A percentile compares a stretch with the other conserved stretches of the same genome.
Conservation (phyloP, 805 yeast genomes). For the Torulaspora maleeae region DNA sequence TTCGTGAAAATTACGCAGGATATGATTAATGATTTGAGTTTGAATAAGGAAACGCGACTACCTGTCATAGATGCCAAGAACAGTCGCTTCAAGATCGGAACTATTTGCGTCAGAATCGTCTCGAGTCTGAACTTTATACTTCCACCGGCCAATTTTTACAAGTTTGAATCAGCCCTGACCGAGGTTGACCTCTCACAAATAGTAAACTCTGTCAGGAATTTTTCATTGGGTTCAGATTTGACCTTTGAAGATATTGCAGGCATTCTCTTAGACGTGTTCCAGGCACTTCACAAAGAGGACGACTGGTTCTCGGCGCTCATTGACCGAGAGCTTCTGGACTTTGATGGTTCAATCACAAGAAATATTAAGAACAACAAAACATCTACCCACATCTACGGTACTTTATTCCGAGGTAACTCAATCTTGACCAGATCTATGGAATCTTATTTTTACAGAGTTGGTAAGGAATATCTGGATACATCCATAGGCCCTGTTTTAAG, state of each 20-base stretch:
- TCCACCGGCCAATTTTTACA: constrained; percentile 54
- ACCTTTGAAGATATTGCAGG: constrained; percentile 52
- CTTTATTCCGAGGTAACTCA: constrained; percentile 80
- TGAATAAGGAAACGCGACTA: constrained; percentile 35
- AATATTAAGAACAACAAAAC: constrained; percentile 24
- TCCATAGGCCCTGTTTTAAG: constrained; percentile 67
- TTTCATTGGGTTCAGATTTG: constrained; percentile 31
- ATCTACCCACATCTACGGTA: constrained; percentile 43
- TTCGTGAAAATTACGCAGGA: constrained; percentile 40
- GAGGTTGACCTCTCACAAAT: constrained; percentile 50
- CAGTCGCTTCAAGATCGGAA: constrained; percentile 48
- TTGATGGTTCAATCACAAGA: constrained; percentile 23
- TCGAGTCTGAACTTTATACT: constrained; percentile 53
- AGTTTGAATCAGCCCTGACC: constrained; percentile 57
- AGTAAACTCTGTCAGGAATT: constrained; percentile 39
- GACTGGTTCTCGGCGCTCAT: constrained; percentile 70
- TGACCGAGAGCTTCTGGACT: constrained; percentile 55
- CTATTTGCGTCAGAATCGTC: constrained; percentile 48
- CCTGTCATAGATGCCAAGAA: constrained; percentile 42
- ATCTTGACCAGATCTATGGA: constrained; percentile 79
- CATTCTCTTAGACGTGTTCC: constrained; percentile 69
- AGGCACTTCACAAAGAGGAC: constrained; percentile 60
- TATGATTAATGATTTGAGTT: constrained; percentile 21
- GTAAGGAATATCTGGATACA: constrained; percentile 70
- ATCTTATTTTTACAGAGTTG: constrained; percentile 66